phyloP scores from a whole-genome alignment of 2,329 filamentous ascomycete species.

The Ophiostoma novo-ulmi region DNA sequence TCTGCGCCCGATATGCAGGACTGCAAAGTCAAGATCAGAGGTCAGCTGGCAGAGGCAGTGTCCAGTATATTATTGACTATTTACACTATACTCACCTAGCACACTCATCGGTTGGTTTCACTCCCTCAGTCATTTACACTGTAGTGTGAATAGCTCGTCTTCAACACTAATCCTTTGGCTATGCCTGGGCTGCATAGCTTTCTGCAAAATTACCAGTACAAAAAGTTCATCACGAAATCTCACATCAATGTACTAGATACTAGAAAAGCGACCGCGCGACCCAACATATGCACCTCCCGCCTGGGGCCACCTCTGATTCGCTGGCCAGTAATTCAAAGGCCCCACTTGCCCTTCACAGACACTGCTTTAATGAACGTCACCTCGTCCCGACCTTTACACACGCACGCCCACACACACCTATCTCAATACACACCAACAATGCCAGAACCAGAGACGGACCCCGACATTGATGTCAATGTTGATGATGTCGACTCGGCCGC shows the following conservation, averaged over 20 bases:
- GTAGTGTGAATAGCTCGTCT: background rate
- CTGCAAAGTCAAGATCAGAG: too few species aligned
- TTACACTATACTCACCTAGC: background rate
- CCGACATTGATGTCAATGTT: slow-evolving; percentile 22
- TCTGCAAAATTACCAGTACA: too few species aligned
- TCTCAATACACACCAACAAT: background rate
- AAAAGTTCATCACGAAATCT: background rate
- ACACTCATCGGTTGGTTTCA: background rate
- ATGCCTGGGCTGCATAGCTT: too few species aligned
- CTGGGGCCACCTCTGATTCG: background rate
- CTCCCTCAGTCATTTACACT: too few species aligned
- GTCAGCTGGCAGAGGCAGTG: too few species aligned
- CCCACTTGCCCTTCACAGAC: background rate
- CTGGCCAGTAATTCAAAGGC: background rate
- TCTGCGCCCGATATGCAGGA: too few species aligned
- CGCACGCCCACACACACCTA: background rate
- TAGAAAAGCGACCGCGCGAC: background rate
- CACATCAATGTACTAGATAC: too few species aligned
- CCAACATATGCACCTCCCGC: background rate
- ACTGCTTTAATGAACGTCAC: background rate
- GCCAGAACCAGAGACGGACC: background rate
- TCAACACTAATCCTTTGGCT: too few species aligned
- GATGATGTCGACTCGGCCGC: slow-evolving; percentile 42
- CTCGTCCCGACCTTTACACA: background rate
- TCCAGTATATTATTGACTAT: background rate